phyloP scores from a whole-genome alignment of 2,329 filamentous ascomycete species.

The Magnaporthiopsis poae region DNA sequence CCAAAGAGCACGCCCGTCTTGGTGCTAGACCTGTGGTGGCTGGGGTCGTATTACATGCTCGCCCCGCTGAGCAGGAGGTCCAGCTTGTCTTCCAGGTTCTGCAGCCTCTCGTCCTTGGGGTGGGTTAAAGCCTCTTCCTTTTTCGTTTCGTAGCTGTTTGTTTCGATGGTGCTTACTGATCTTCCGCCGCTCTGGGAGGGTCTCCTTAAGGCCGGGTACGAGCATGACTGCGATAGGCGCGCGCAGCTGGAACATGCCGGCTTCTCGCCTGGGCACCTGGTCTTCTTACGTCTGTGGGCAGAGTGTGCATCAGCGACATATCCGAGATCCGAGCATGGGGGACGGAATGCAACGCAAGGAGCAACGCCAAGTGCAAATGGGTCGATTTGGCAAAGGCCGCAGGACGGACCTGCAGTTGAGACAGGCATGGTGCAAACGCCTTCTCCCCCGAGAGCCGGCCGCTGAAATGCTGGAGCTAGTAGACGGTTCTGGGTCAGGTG shows the following conservation, averaged over 20 bases:
- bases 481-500: background rate
- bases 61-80: constrained; percentile 36
- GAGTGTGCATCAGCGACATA: background rate
- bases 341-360: background rate
- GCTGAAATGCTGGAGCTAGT: background rate
- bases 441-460: constrained; percentile 3
- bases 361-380: background rate
- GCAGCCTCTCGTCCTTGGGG: constrained; percentile 38
- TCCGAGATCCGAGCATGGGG: no score
- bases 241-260: constrained; percentile 41
- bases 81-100: constrained; percentile 41
- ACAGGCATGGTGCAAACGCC: constrained; percentile 5
- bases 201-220: constrained; percentile 14
- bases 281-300: constrained; percentile 35
- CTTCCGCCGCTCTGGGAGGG: constrained; percentile 1
- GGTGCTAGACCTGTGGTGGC: constrained; percentile 3
- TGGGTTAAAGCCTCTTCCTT: background rate
- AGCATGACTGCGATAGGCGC: constrained; percentile 31
- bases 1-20: constrained; percentile 1
- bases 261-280: constrained; percentile 41
- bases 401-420: constrained; percentile 7
- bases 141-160: background rate
- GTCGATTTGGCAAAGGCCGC: background rate
- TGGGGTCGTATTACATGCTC: constrained; percentile 20
- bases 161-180: constrained; percentile 4